These are phyloP conservation scores for Tricholoma flavovirens DNA, from an alignment of 768 basidiomycete species.

Conservation along the genomic window DNA sequence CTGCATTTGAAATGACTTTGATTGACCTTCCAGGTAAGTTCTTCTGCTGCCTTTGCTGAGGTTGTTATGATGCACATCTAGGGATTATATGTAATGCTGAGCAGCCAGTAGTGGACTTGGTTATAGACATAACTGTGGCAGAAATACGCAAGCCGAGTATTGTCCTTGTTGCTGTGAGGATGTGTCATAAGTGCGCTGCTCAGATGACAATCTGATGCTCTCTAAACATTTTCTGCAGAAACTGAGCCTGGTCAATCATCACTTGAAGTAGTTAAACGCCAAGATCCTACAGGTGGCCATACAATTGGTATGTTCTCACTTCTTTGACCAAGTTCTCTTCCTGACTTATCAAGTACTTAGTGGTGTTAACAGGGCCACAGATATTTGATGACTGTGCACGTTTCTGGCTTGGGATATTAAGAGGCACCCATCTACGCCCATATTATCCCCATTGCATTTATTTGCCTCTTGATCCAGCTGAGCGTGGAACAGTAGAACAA, in stretches of 20 bases:
- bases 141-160: background rate
- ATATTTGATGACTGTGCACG: background rate
- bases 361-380: background rate
- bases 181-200: background rate
- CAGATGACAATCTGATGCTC: background rate
- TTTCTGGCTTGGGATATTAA: background rate
- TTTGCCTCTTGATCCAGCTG: background rate
- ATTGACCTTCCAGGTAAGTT: background rate
- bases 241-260: background rate
- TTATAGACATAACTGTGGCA: background rate
- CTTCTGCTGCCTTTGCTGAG: background rate
- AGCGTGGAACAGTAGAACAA: background rate
- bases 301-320: background rate
- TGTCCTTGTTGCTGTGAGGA: background rate
- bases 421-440: background rate
- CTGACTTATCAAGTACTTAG: background rate
- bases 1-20: background rate
- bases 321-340: no score
- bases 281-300: background rate
- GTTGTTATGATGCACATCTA: background rate
- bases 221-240: background rate
- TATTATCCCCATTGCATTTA: background rate
- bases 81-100: background rate
- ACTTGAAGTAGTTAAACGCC: background rate
- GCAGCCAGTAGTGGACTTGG: background rate